Base-by-base conservation (phyloP, 169 alveolate species). In the Cyclospora cayetanensis region DNA sequence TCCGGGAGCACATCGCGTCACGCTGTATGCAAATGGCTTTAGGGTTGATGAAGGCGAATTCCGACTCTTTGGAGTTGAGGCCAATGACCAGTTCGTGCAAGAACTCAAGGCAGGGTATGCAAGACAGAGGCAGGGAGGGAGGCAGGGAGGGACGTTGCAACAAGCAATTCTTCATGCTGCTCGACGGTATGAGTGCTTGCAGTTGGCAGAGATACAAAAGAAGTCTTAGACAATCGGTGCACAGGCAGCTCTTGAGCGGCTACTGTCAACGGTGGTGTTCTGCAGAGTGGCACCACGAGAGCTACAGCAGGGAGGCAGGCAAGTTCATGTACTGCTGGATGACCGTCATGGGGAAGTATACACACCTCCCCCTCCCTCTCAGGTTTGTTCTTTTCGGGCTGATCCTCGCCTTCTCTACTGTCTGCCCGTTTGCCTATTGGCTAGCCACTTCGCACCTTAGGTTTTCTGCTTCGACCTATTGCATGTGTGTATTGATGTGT, bases 321-420 rank as follows among this genome's bases (percentile, higher is more conserved):
- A 93, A 43, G 95, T 96, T 0, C 95, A 94, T 63, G 96, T 97
- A 1, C 90, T 94, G 52, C 92, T 96, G 42, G 97, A 93, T 88
- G 96, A 97, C 91, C 93, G 94, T 52, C 96, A 97, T 76, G 55
- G 93, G 42, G 97, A 97, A 84, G 22, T 37, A 9, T 82, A 82
- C 79, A 31, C 29, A 2, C 79, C 90, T 4, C 90, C 90, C 50
- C 79, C 90, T 0, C 90, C 90, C 9, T 77, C 90, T 7, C 76
- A 66, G 74, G 90, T 82, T 25, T 60, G 27, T 60, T 60, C 22
- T 27, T 20, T 25, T 12, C 74, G 74, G n/a, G 22, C 22, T 9
- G 34, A 27, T 22, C 74, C 11, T 25, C 34, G 74, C 12, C 79
- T 5, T 29, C 55, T 70, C 37, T 29, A 34, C n/a, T 34, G 31